phyloP scores from a whole-genome alignment of 2,329 filamentous ascomycete genomes.

The Penicillium paneum region DNA sequence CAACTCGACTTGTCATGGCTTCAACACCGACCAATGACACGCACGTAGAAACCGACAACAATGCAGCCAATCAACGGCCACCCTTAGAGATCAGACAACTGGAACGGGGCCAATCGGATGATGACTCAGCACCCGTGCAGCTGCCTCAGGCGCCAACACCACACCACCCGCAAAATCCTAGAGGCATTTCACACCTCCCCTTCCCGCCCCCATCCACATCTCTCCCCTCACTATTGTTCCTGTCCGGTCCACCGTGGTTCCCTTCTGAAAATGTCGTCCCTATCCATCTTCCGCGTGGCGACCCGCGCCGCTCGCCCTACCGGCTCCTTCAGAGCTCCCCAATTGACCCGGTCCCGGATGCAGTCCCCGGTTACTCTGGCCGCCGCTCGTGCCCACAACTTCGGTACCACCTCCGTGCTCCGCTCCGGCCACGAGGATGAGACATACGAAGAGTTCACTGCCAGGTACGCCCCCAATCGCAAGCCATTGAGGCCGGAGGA shows the following conservation, averaged over 20 bases:
- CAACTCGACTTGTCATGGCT: not conserved
- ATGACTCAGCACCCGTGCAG: slow-evolving; percentile 18
- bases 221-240: slow-evolving; percentile 23
- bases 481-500: slow-evolving; percentile 25
- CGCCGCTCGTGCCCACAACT: slow-evolving; percentile 63
- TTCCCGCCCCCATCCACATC: slow-evolving; percentile 20
- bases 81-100: slow-evolving; percentile 23
- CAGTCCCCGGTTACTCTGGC: slow-evolving; percentile 54
- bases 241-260: slow-evolving; percentile 19
- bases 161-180: slow-evolving; percentile 42
- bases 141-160: slow-evolving; percentile 30
- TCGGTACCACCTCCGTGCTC: slow-evolving; percentile 54
- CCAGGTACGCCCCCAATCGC: slow-evolving; percentile 64
- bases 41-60: slow-evolving; percentile 9
- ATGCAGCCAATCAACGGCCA: slow-evolving; percentile 25
- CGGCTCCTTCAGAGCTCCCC: slow-evolving; percentile 62
- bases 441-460: slow-evolving; percentile 98
- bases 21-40: slow-evolving; percentile 8
- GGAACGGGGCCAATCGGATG: slow-evolving; percentile 17
- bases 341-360: slow-evolving; percentile 57
- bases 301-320: slow-evolving; percentile 60
- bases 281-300: slow-evolving; percentile 67
- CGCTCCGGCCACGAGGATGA: slow-evolving; percentile 76
- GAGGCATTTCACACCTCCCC: slow-evolving; percentile 27
- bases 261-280: slow-evolving; percentile 58